phyloP scores from a whole-genome alignment of 2,329 filamentous ascomycete species.

The Penicillium sp. region DNA sequence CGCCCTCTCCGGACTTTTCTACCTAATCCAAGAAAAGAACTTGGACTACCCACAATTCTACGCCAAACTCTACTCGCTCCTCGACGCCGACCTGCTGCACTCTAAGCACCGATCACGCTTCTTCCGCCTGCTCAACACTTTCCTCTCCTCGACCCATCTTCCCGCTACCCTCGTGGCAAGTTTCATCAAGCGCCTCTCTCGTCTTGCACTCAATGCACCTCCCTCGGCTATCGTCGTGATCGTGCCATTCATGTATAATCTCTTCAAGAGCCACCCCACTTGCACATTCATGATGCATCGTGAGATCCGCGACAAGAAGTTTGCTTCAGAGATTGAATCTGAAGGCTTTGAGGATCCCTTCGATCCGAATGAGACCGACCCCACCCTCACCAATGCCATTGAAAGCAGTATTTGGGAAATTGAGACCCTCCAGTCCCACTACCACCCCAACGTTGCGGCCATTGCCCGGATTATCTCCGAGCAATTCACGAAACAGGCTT shows the following conservation, averaged over 20 bases:
- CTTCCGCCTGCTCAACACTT: constrained; percentile 88
- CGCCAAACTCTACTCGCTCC: constrained; percentile 85
- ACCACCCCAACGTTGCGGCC: constrained; percentile 94
- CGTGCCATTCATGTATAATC: constrained; percentile 93
- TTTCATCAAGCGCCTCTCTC: constrained; percentile 90
- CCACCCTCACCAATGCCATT: constrained; percentile 81
- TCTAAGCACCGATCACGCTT: constrained; percentile 93
- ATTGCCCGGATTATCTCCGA: constrained; percentile 92
- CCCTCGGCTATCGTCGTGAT: constrained; percentile 86
- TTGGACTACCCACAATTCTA: constrained; percentile 97
- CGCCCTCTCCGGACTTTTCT: constrained; percentile 90
- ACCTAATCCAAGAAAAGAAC: constrained; percentile 90
- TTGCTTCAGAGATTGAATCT: constrained; percentile 61
- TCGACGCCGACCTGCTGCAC: constrained; percentile 83
- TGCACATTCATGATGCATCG: constrained; percentile 98
- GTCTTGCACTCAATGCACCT: constrained; percentile 82
- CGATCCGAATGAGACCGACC: constrained; percentile 71
- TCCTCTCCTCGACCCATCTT: constrained; percentile 87
- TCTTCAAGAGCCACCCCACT: constrained; percentile 83
- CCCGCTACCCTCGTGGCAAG: constrained; percentile 88
- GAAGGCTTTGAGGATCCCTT: constrained; percentile 75
- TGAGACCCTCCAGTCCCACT: constrained; percentile 86
- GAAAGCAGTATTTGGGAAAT: constrained; percentile 96
- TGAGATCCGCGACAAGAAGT: constrained; percentile 60
- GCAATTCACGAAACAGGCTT: constrained; percentile 94